Evolutionary conservation across 495 filamentous ascomycete species (phyloP), one percentile per base, ranked within the genome.

Genomic region (Trichoderma erinaceum): DNA sequence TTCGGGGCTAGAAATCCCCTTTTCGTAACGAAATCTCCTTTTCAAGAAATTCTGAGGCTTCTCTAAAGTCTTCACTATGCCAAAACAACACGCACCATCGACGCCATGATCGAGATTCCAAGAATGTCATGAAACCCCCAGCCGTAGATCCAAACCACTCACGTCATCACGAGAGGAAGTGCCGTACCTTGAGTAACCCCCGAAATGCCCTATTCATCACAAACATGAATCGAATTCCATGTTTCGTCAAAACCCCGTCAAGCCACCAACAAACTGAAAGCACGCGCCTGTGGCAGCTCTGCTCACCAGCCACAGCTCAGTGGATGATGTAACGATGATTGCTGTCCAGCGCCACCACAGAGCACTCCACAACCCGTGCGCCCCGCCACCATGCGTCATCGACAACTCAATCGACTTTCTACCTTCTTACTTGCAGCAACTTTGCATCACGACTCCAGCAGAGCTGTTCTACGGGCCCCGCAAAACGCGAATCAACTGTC

Each of bases 291-390:
- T 29, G 29, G 35, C 35, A 23, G 18, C 18, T 46, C 43, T 46
- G 2, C 27, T 61, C 56, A 61, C 56, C 56, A 61, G 56, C 56
- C 56, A 61, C 56, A 61, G 25, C 25, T 18, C 27, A 29, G 25
- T 7, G 2, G 25, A 61, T 61, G 56, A 61, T 61, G 56, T 25
- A 61, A 61, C 56, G 25, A 61, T 61, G 56, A 61, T 61, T 61
- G 56, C 11, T 29, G 56, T 61, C n/a, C n/a, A 23, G 23, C 50
- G 56, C 56, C 56, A 61, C 56, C 44, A 15, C 44, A 48, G 44
- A 16, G 10, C 44, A 11, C 44, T 48, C 15, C 44, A 15, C 13
- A 15, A 48, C 13, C 27, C 25, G 12, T 61, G 56, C 10, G 56
- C 50, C 56, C 56, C 56, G n/a, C 56, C 25, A 32, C 12, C 11